These are phyloP conservation scores for Coemansia sp. DNA, from an alignment of 192 early-diverging fungal species.

Conservation along the genomic window DNA sequence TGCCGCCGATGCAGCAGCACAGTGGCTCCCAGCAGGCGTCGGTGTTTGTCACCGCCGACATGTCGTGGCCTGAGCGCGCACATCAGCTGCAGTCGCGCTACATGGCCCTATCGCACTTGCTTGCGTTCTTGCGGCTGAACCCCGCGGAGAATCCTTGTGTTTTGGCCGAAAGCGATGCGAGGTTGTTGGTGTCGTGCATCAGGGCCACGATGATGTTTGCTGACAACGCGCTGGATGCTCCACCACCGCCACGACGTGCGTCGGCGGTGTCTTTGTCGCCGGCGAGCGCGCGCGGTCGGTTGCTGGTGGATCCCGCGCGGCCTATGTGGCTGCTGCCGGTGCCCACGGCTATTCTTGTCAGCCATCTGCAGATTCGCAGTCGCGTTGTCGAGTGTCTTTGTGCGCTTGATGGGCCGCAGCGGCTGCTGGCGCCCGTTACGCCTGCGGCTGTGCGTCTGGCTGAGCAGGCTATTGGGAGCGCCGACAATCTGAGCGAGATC, in stretches of 20 bases:
- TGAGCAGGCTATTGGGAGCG: slow-evolving; percentile 23
- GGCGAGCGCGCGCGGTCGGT: not conserved
- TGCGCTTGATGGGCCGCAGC: not conserved
- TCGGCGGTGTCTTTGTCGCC: not conserved
- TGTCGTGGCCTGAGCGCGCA: slow-evolving; percentile 26
- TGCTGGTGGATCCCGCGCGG: slow-evolving; percentile 6
- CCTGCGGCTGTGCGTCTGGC: slow-evolving; percentile 28
- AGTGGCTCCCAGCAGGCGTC: not conserved
- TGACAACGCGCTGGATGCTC: slow-evolving; percentile 51
- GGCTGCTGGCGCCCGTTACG: not conserved
- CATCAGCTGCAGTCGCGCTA: slow-evolving; percentile 25
- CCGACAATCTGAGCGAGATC: slow-evolving; percentile 24
- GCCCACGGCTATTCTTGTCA: slow-evolving; percentile 9
- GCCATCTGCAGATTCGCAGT: slow-evolving; percentile 33
- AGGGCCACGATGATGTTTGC: slow-evolving; percentile 33
- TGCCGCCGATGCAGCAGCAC: slow-evolving; percentile 17
- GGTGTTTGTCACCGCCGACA: slow-evolving; percentile 28
- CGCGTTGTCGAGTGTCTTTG: slow-evolving; percentile 28
- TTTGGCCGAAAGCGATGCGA: slow-evolving; percentile 3
- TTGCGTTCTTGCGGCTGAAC: slow-evolving; percentile 6
- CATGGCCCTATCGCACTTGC: slow-evolving; percentile 31
- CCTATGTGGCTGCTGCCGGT: slow-evolving; percentile 13
- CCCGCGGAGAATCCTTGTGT: not conserved
- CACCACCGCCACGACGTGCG: slow-evolving; percentile 9
- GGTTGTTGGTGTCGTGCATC: slow-evolving; percentile 8